Evolutionary conservation across 1,284 basidiomycete genomes (phyloP).

Genomic region (Marasmius oreades): DNA sequence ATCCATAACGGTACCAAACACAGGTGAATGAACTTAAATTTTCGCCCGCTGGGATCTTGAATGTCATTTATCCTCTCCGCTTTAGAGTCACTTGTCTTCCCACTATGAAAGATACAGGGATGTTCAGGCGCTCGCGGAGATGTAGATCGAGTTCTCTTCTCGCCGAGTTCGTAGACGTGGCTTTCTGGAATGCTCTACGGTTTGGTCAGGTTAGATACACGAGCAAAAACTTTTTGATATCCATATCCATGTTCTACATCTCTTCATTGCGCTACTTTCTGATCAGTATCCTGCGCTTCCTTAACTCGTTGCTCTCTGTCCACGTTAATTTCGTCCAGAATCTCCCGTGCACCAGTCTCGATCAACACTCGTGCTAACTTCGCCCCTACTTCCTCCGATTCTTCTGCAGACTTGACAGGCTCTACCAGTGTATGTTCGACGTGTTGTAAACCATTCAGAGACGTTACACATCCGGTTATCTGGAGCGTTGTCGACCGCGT

Average conservation of each 20-base stretch:
- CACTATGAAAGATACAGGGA: constrained; percentile 35
- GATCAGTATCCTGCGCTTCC: constrained; percentile 31
- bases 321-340: constrained; percentile 75
- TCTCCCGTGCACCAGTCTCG: constrained; percentile 66
- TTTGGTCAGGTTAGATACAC: constrained; percentile 31
- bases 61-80: constrained; percentile 45
- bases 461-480: constrained; percentile 79
- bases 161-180: constrained; percentile 24
- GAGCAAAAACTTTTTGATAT: constrained; percentile 6
- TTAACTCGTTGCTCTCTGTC: constrained; percentile 59
- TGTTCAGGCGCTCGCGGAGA: constrained; percentile 62
- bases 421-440: constrained; percentile 63
- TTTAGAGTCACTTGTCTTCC: constrained; percentile 63
- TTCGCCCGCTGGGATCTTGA: constrained; percentile 20
- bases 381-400: constrained; percentile 69
- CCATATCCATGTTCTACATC: constrained; percentile 3
- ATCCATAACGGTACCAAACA: background rate
- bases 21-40: constrained; percentile 9
- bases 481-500: constrained; percentile 39
- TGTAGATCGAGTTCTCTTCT: constrained; percentile 40
- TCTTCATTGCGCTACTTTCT: background rate
- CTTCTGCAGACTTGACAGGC: constrained; percentile 49
- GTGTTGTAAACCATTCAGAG: constrained; percentile 67
- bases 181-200: constrained; percentile 19
- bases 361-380: constrained; percentile 63